A percentile compares a stretch with the other conserved stretches of the same genome.
Evolutionary conservation across 371 early-diverging fungal genomes (phyloP).

Genomic region (Nematocida sp.): DNA sequence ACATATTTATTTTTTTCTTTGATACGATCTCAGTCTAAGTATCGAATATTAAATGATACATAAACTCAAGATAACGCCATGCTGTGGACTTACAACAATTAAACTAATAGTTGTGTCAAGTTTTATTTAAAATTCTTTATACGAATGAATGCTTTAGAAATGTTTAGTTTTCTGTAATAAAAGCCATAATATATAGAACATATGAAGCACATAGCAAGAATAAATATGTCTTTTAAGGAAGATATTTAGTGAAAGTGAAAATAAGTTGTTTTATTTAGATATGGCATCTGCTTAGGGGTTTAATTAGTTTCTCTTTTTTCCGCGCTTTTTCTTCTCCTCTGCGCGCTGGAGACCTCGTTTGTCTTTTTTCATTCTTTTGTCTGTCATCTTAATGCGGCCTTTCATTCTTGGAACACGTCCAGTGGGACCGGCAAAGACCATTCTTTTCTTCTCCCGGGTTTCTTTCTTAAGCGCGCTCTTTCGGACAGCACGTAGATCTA

Average conservation of each 20-base stretch:
- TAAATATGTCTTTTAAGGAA: no score
- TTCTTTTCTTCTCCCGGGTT: slow-evolving; percentile 48
- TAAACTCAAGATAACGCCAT: no score
- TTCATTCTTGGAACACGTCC: slow-evolving; percentile 56
- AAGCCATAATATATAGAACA: no score
- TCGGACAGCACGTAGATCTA: slow-evolving; percentile 62
- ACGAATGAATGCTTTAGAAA: no score
- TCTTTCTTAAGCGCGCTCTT: slow-evolving; percentile 59
- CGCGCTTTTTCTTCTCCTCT: slow-evolving; percentile 40
- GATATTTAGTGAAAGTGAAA: background rate
- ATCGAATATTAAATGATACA: no score
- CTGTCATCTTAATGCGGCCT: slow-evolving; percentile 62
- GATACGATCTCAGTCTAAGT: no score
- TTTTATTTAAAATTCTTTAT: no score
- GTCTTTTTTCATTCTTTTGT: slow-evolving; percentile 67
- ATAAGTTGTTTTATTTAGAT: background rate
- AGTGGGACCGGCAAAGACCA: slow-evolving; percentile 62
- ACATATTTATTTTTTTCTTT: no score
- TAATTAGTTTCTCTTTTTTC: slow-evolving; percentile 1
- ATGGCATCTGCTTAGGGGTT: background rate
- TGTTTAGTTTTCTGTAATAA: no score
- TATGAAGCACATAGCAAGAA: no score
- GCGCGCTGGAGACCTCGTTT: slow-evolving; percentile 50
- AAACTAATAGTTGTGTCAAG: no score
- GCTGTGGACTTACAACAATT: no score